These are phyloP conservation scores for Cucurbita maxima DNA, from an alignment of 306 rosid species.

Conservation along the genomic window DNA sequence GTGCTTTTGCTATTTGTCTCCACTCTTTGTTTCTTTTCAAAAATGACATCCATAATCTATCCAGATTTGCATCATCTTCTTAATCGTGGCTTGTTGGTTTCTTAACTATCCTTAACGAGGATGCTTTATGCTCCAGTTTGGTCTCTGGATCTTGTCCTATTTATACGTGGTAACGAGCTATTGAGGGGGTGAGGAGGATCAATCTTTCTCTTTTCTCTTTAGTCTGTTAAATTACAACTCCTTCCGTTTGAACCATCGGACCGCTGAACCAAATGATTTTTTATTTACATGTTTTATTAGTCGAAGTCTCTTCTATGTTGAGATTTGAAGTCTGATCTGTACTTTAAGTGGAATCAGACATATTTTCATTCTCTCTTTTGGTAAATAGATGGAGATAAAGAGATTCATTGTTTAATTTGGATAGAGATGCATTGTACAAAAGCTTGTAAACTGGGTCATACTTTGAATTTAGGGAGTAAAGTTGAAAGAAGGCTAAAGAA, in stretches of 20 bases:
- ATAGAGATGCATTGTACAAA: not conserved
- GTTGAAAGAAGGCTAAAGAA: not conserved
- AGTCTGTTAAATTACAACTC: not conserved
- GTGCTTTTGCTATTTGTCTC: constrained; percentile 4
- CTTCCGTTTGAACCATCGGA: not conserved
- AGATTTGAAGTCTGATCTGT: not conserved
- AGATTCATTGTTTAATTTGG: not conserved
- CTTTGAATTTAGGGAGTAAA: not conserved
- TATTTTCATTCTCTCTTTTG: not conserved
- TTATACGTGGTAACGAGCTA: not conserved
- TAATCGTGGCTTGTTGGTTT: not conserved
- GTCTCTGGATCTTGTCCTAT: not conserved
- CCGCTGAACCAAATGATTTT: not conserved
- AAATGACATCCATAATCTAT: not conserved
- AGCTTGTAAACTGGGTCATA: not conserved
- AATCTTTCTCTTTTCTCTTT: not conserved
- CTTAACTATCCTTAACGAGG: not conserved
- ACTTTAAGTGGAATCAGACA: not conserved
- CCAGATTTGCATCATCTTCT: not conserved
- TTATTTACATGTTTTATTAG: not conserved
- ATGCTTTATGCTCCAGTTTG: not conserved
- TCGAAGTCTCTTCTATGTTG: not conserved
- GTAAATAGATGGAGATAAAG: not conserved
- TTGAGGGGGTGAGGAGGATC: not conserved
- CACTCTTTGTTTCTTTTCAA: constrained; percentile 4